These are phyloP conservation scores for Aureobasidium musti DNA, from an alignment of 2,329 filamentous ascomycete species.

Conservation along the genomic window DNA sequence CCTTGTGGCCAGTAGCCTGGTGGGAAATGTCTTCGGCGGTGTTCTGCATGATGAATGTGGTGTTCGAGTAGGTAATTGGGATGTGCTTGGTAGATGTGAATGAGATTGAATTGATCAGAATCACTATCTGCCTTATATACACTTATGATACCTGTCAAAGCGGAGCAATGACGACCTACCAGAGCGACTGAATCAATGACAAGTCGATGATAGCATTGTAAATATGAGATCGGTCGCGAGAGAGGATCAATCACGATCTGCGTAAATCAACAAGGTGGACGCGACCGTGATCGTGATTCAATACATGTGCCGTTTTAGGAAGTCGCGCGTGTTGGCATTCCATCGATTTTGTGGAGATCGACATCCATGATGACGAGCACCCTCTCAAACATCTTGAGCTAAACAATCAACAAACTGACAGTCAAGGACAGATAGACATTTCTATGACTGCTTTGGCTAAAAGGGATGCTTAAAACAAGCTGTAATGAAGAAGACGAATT, in stretches of 20 bases:
- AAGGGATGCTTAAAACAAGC: not conserved
- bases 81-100: not conserved
- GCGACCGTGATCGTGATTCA: slow-evolving; percentile 9
- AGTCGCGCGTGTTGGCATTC: not conserved
- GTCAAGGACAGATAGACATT: not conserved
- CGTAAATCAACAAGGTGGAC: not conserved
- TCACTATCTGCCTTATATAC: not conserved
- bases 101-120: not conserved
- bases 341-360: not conserved
- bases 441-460: slow-evolving; percentile 18
- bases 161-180: not conserved
- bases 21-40: slow-evolving; percentile 38
- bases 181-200: not conserved
- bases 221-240: not conserved
- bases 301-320: slow-evolving; percentile 6
- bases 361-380: not conserved
- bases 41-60: slow-evolving; percentile 19
- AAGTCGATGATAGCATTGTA: not conserved
- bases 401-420: not conserved
- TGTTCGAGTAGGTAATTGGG: not conserved
- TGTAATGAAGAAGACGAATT: not conserved
- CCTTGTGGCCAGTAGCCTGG: slow-evolving; percentile 55
- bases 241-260: not conserved
- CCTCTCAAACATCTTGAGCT: not conserved
- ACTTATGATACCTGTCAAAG: not conserved